Conservation (phyloP, 306 rosid genomes). For the Sicyos edulis region DNA sequence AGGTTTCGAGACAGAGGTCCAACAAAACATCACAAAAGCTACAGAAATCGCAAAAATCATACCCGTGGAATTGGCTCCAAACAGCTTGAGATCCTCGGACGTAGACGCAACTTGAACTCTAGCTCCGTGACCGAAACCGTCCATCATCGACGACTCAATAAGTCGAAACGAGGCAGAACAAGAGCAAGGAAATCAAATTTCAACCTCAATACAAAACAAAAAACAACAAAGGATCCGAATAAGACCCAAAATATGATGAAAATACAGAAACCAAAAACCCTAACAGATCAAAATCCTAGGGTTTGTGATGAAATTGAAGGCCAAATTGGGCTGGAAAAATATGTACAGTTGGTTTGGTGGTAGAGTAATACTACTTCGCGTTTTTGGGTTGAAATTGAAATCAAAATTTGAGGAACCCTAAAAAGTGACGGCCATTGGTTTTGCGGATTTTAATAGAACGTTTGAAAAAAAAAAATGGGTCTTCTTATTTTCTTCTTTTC, state of each 20-base stretch:
- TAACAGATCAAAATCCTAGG: conserved; percentile 26
- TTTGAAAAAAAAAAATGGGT: not conserved
- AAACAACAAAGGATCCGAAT: conserved; percentile 19
- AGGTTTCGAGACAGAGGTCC: not conserved
- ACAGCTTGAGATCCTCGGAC: conserved; percentile 49
- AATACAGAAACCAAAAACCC: conserved; percentile 26
- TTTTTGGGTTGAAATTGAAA: conserved; percentile 26
- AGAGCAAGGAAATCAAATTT: conserved; percentile 29
- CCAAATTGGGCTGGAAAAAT: conserved; percentile 27
- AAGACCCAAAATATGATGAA: not conserved
- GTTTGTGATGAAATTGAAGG: conserved; percentile 30
- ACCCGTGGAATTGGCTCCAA: conserved; percentile 63
- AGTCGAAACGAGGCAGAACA: conserved; percentile 22
- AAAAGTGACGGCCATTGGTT: conserved; percentile 36
- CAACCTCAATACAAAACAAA: not conserved
- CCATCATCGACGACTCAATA: conserved; percentile 50
- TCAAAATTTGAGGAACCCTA: conserved; percentile 47
- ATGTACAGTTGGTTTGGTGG: conserved; percentile 25
- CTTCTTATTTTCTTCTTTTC: not conserved
- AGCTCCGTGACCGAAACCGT: conserved; percentile 63
- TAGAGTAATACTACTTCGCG: not conserved
- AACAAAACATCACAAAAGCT: not conserved
- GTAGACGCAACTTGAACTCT: conserved; percentile 48
- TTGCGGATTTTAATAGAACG: not conserved
- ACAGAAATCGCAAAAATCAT: conserved; percentile 8